Conservation (phyloP, 805 yeast species). For the Saturnispora hagleri region DNA sequence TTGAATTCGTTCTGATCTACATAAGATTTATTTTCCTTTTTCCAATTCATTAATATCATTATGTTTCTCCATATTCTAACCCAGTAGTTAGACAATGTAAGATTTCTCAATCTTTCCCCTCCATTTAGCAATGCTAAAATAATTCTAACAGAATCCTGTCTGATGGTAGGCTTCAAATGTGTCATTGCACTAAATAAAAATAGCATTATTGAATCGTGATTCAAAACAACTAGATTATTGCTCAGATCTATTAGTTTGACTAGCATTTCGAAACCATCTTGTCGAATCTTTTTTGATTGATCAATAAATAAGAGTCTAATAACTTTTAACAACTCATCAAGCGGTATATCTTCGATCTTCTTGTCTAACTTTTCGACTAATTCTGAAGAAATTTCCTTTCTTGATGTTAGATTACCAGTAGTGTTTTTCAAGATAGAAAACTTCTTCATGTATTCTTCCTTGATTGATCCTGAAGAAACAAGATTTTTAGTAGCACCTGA, state of each 20-base stretch:
- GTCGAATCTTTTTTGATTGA: conserved; percentile 47
- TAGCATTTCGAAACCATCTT: conserved; percentile 11
- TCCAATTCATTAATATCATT: conserved; percentile 72
- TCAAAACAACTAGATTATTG: conserved; percentile 40
- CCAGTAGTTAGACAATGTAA: conserved; percentile 52
- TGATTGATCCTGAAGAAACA: conserved; percentile 1
- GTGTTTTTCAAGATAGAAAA: conserved; percentile 59
- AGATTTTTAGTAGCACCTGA: conserved; percentile 26
- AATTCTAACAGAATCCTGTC: conserved; percentile 67
- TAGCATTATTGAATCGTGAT: conserved; percentile 52
- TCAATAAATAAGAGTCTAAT: conserved; percentile 60
- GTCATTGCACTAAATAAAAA: conserved; percentile 90
- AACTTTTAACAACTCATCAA: conserved; percentile 49
- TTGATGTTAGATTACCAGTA: conserved; percentile 14
- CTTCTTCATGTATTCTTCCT: conserved; percentile 35
- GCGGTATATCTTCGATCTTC: conserved; percentile 34
- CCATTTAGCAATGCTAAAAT: conserved; percentile 48
- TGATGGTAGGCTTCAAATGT: conserved; percentile 68
- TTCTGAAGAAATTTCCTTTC: conserved; percentile 16
- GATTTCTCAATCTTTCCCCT: conserved; percentile 24
- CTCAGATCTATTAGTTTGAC: conserved; percentile 7
- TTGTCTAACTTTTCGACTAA: conserved; percentile 9
- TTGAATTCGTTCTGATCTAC: conserved; percentile 15
- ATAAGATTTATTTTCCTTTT: conserved; percentile 15
- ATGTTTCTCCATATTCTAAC: conserved; percentile 58